Percentiles rank a stretch among this genome's conserved stretches.
Conservation (phyloP, 2,329 filamentous ascomycete genomes). For the Fusarium tjaetaba region DNA sequence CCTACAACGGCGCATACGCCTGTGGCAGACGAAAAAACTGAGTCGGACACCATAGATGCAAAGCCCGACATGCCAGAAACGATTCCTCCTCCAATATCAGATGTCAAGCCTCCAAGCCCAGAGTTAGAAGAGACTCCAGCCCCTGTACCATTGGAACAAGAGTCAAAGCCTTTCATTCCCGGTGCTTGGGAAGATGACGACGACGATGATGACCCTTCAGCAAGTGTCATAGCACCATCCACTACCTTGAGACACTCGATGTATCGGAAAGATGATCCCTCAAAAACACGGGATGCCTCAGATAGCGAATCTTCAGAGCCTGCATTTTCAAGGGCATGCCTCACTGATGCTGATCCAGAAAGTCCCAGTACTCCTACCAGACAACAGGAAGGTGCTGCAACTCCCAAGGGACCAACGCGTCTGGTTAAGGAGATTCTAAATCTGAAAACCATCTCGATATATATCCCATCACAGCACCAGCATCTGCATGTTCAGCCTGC, state of each 20-base stretch:
- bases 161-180: slow-evolving; percentile 54
- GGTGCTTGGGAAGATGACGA: slow-evolving; percentile 64
- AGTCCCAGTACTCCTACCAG: slow-evolving; percentile 12
- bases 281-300: slow-evolving; percentile 14
- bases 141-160: slow-evolving; percentile 1
- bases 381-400: slow-evolving; percentile 55
- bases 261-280: slow-evolving; percentile 12
- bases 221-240: slow-evolving; percentile 13
- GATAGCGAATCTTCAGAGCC: slow-evolving; percentile 45
- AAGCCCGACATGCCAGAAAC: slow-evolving; percentile 3
- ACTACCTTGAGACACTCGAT: slow-evolving; percentile 4
- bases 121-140: neutral
- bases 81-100: neutral
- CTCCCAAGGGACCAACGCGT: slow-evolving; percentile 63
- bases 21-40: neutral
- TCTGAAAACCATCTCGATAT: slow-evolving; percentile 62
- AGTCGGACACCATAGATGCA: neutral
- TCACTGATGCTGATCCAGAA: slow-evolving; percentile 30
- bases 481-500: slow-evolving; percentile 52
- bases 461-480: slow-evolving; percentile 62
- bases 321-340: slow-evolving; percentile 42
- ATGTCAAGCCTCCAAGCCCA: slow-evolving; percentile 2
- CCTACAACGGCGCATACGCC: neutral
- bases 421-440: slow-evolving; percentile 65
- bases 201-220: slow-evolving; percentile 34